These are phyloP conservation scores for Trichoderma cornu-damae DNA, from an alignment of 2,329 filamentous ascomycete species.

Conservation along the genomic window DNA sequence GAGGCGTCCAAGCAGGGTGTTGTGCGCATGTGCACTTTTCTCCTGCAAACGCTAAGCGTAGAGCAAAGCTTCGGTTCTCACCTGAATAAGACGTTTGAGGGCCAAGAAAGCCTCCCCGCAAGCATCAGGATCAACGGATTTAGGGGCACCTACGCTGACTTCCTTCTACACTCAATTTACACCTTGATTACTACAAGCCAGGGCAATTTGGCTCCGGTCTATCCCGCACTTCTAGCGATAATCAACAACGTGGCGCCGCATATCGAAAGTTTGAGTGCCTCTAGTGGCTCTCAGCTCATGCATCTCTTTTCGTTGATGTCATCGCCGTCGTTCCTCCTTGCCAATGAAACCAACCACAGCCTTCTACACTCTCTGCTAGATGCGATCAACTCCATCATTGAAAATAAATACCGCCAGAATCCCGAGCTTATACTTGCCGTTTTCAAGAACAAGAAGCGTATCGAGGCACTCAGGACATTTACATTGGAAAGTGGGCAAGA, in stretches of 20 bases:
- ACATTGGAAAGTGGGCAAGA: conserved; percentile 88
- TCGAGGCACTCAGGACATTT: conserved; percentile 79
- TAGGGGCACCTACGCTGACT: conserved; percentile 86
- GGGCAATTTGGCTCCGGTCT: conserved; percentile 83
- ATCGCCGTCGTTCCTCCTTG: conserved; percentile 82
- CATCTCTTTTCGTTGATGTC: conserved; percentile 92
- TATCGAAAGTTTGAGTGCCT: conserved; percentile 67
- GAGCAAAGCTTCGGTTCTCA: conserved; percentile 86
- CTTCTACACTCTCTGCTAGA: conserved; percentile 79
- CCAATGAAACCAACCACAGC: conserved; percentile 84
- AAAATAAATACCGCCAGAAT: conserved; percentile 81
- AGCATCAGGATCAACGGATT: conserved; percentile 81
- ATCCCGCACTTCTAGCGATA: conserved; percentile 84
- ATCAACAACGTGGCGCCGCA: conserved; percentile 91
- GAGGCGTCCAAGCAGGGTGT: conserved; percentile 86
- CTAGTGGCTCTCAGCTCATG: conserved; percentile 74
- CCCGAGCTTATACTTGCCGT: conserved; percentile 75
- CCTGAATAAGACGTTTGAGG: conserved; percentile 82
- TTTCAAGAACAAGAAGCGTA: conserved; percentile 71
- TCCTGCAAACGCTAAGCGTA: conserved; percentile 89
- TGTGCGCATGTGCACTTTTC: conserved; percentile 95
- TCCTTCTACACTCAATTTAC: conserved; percentile 91
- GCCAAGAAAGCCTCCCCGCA: conserved; percentile 78
- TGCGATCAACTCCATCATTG: conserved; percentile 82
- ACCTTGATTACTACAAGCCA: conserved; percentile 86